phyloP scores from a whole-genome alignment of 2,329 filamentous ascomycete genomes.

The Pseudocercospora cruenta region DNA sequence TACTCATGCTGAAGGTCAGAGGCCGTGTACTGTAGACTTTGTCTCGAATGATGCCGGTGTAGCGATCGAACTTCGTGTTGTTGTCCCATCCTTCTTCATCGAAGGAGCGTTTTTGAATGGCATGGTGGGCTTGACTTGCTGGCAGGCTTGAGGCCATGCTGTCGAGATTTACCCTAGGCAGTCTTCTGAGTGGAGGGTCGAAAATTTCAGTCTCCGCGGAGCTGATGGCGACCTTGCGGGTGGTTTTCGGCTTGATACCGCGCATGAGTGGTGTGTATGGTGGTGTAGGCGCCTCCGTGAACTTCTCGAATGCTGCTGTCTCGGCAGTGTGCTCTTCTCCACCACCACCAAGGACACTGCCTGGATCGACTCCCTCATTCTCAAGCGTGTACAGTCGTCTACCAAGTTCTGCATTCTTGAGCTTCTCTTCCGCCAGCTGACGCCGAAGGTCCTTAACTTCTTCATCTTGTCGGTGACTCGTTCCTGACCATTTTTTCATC shows the following conservation, averaged over 20 bases:
- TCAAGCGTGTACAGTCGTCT: conserved; percentile 5
- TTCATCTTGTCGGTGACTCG: not conserved
- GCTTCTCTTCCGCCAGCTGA: conserved; percentile 4
- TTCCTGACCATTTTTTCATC: too few relatives aligned
- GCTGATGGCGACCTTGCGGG: not conserved
- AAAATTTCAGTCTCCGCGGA: not conserved
- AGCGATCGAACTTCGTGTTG: not conserved
- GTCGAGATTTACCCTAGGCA: not conserved
- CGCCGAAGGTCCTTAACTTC: not conserved
- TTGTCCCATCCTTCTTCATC: not conserved
- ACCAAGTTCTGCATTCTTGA: not conserved
- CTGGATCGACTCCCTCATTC: conserved; percentile 8
- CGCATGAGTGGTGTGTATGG: not conserved
- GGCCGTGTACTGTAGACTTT: not conserved
- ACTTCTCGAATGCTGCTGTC: not conserved
- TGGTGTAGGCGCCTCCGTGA: not conserved
- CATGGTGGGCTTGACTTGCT: too few relatives aligned
- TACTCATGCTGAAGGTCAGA: not conserved
- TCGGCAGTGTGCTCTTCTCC: not conserved
- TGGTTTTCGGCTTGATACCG: not conserved
- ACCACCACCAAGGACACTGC: not conserved
- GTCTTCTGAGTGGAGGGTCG: not conserved
- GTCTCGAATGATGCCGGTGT: not conserved
- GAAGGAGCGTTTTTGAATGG: too few relatives aligned
- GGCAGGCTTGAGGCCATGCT: not conserved